Evolutionary conservation across 805 yeast genomes (phyloP), one percentile per base, ranked within the genome.

Genomic region (Yamadazyma sp.): DNA sequence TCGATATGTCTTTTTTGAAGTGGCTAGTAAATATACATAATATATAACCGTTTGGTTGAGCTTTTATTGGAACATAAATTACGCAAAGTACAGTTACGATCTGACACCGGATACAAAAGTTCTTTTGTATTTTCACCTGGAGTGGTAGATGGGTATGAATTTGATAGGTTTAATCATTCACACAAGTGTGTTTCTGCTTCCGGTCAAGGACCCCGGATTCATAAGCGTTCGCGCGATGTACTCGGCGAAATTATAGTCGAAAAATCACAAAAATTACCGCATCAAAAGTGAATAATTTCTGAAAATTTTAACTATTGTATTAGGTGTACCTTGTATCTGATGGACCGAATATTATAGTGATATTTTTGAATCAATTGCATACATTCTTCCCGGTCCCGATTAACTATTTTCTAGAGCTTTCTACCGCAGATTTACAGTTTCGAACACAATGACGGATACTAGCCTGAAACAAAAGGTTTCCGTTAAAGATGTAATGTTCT

Each of bases 401-500:
- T 6, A 13, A 9, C n/a, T n/a, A n/a, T n/a, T n/a, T n/a, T n/a
- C n/a, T n/a, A n/a, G n/a, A n/a, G n/a, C n/a, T n/a, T n/a, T n/a
- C n/a, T n/a, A n/a, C n/a, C n/a, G n/a, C n/a, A n/a, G n/a, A n/a
- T 13, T 25, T 25, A 16, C 14, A 15, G 20, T 18, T 25, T 12
- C 21, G 8, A 11, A n/a, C 11, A 32, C 23, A 30, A 33, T 24
- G 6, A 18, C 11, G 12, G 23, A 33, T 7, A 32, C 28, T 32
- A 30, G 20, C n/a, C 10, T 17, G 5, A 20, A 23, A 8, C n/a
- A 28, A 23, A 16, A 10, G 12, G 54, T 54, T 9, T 54, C 83
- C 10, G 59, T 76, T 3, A 51, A 58, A 19, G 78, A 81, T 45
- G 80, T 91, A 37, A 78, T 86, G 60, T 66, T 81, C 47, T 93